A percentile compares a stretch with the other conserved stretches of the same genome.
Evolutionary conservation across 352 stramenopile species (phyloP).

Genomic region (Globisporangium alternatum): DNA sequence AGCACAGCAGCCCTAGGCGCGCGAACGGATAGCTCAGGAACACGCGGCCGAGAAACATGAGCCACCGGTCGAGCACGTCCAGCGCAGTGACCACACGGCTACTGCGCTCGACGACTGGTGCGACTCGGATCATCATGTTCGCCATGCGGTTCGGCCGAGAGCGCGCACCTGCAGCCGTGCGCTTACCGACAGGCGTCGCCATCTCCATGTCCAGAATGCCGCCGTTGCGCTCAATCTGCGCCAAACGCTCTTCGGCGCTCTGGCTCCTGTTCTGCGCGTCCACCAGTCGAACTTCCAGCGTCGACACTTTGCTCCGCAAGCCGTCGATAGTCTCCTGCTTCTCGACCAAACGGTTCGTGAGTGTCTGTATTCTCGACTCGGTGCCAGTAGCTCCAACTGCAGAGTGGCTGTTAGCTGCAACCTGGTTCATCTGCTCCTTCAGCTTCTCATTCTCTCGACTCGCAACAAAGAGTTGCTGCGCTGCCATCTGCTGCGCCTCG

Average conservation of each 20-base stretch:
- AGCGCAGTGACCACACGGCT: constrained; percentile 57
- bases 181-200: constrained; percentile 42
- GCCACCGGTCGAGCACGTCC: constrained; percentile 67
- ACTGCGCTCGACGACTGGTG: constrained; percentile 70
- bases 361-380: constrained; percentile 66
- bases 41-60: constrained; percentile 75
- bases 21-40: constrained; percentile 76
- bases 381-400: constrained; percentile 28
- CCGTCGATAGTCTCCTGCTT: constrained; percentile 81
- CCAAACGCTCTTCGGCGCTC: constrained; percentile 54
- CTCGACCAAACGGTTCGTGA: constrained; percentile 78
- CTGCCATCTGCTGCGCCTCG: constrained; percentile 28
- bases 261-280: constrained; percentile 44
- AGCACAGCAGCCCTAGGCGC: constrained; percentile 68
- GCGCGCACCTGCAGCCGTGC: constrained; percentile 23
- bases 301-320: constrained; percentile 60
- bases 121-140: constrained; percentile 57
- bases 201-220: constrained; percentile 69
- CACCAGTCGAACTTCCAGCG: constrained; percentile 65
- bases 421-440: constrained; percentile 41
- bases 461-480: constrained; percentile 36
- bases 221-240: constrained; percentile 63
- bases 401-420: constrained; percentile 3
- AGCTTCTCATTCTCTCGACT: constrained; percentile 43
- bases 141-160: constrained; percentile 64